phyloP scores from a whole-genome alignment of 371 early-diverging fungal genomes.

The Mucor racemosus region DNA sequence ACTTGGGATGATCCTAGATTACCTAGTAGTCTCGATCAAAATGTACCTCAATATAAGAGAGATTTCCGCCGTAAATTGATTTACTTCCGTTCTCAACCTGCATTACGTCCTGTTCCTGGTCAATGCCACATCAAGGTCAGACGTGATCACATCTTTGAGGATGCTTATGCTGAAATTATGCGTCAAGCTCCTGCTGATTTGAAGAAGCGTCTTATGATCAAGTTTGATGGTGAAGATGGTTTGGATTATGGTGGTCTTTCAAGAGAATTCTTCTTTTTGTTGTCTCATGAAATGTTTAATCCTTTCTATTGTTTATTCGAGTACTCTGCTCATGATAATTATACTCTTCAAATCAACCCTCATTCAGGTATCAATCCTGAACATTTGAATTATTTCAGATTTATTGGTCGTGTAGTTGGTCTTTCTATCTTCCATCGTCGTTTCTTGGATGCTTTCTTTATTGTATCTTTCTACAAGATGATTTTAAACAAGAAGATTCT shows the following conservation, averaged over 20 bases:
- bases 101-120: constrained; percentile 86
- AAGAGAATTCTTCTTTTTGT: constrained; percentile 95
- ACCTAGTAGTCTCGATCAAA: constrained; percentile 91
- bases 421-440: constrained; percentile 97
- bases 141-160: constrained; percentile 90
- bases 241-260: constrained; percentile 98
- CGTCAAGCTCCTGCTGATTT: constrained; percentile 84
- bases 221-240: constrained; percentile 98
- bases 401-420: constrained; percentile 97
- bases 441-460: constrained; percentile 96
- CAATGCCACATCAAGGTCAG: constrained; percentile 91
- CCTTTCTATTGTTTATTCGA: constrained; percentile 97
- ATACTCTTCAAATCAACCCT: constrained; percentile 96
- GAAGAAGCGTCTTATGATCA: constrained; percentile 95
- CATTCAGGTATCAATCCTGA: constrained; percentile 96
- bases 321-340: constrained; percentile 96
- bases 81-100: constrained; percentile 93
- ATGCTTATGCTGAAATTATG: constrained; percentile 94
- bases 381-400: constrained; percentile 97
- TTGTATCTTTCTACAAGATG: constrained; percentile 96
- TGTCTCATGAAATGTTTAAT: constrained; percentile 98
- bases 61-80: constrained; percentile 96
- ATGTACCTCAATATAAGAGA: constrained; percentile 98
- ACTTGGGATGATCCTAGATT: constrained; percentile 97
- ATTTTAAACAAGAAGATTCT: constrained; percentile 88